Base-by-base conservation (phyloP, 352 stramenopile genomes). In the Hyaloperonospora arabidopsidis region DNA sequence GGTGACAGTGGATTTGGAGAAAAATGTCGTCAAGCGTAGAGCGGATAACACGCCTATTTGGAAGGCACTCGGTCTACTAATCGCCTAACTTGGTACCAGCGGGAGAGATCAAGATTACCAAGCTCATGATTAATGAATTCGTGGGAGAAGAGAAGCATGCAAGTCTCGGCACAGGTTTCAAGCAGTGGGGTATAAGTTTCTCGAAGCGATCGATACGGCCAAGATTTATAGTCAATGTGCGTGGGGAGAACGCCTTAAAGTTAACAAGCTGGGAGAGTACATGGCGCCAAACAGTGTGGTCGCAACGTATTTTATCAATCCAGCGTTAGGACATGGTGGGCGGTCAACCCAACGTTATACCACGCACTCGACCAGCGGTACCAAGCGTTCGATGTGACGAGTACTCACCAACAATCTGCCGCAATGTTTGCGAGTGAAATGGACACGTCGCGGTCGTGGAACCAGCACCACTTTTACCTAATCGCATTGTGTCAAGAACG, bases 91-190 rank as follows among this genome's bases (percentile, higher is more conserved):
- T 17, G 38, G 38, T 15, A 23, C 17, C 35, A 18, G 3, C 35
- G 35, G 35, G 13, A 41, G 35, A 3, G 38, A 45, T 45, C n/a
- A 23, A 45, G 38, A 45, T 45, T 45, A 6, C 38, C 7, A 45
- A 22, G 15, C 8, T 45, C 7, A 45, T 45, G 4, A 22, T 19
- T 2, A 45, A 23, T 4, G 22, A 45, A 15, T 45, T 45, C 22
- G 6, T 15, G n/a, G 38, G 38, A 22, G 3, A 21, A 45, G 38
- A 45, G 8, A 6, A 23, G 38, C 17, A 23, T 45, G 38, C 17
- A 12, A 15, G 11, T 17, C 17, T 45, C n/a, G 38, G n/a, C 14
- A 13, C 38, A 18, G 38, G 38, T 45, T 45, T 45, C 5, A 23
- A 45, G 38, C 8, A 17, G n/a, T 45, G 15, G 17, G 14, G 1